These are phyloP conservation scores for Aspergillus versicolor DNA, from an alignment of 2,329 filamentous ascomycete species.

Conservation along the genomic window DNA sequence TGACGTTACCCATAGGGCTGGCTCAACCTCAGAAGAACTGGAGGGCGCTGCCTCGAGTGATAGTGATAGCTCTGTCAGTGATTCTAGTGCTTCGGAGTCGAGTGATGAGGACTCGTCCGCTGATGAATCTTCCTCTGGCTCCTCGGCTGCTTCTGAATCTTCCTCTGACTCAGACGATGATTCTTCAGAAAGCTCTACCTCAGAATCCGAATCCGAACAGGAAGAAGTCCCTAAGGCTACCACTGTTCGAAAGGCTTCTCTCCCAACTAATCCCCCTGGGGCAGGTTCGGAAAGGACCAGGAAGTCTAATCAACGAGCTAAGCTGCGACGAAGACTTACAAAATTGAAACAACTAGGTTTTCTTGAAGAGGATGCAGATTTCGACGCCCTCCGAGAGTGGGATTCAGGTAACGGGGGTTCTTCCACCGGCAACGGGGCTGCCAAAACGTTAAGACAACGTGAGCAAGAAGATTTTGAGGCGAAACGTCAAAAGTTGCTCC, in stretches of 20 bases:
- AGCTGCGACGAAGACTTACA: constrained; percentile 49
- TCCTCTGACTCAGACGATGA: constrained; percentile 17
- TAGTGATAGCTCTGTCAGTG: constrained; percentile 15
- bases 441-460: constrained; percentile 16
- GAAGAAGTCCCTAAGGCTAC: constrained; percentile 21
- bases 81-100: constrained; percentile 25
- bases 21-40: constrained; percentile 16
- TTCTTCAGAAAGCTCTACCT: constrained; percentile 38
- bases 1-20: constrained; percentile 14
- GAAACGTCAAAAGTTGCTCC: constrained; percentile 52
- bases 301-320: constrained; percentile 56
- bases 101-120: constrained; percentile 3
- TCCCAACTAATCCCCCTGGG: constrained; percentile 43
- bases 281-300: constrained; percentile 53
- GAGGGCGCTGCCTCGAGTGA: constrained; percentile 11
- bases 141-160: constrained; percentile 3
- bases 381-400: constrained; percentile 48
- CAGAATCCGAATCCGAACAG: constrained; percentile 27
- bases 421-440: constrained; percentile 21
- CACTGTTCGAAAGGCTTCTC: constrained; percentile 4
- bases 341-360: constrained; percentile 55
- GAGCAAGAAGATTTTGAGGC: constrained; percentile 50
- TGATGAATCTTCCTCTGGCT: background rate
- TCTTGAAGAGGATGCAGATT: constrained; percentile 52
- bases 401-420: constrained; percentile 28